Base-by-base conservation (phyloP, 352 stramenopile genomes). In the Phytopythium vexans region DNA sequence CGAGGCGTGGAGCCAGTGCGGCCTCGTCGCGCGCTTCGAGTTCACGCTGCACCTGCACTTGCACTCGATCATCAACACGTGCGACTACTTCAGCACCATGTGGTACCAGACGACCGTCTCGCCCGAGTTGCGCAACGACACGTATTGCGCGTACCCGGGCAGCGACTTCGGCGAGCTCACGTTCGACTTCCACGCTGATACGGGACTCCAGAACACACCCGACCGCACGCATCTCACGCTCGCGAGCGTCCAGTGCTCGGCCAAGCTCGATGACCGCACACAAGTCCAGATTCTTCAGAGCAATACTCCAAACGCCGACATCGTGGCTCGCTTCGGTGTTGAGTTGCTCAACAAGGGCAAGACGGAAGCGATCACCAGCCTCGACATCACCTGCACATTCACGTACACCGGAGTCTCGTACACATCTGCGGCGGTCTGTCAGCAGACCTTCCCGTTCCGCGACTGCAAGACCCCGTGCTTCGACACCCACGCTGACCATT, bases 101-200 rank as follows among this genome's bases (percentile, higher is more conserved):
- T 88, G 74, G 74, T 88, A 88, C 56, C 73, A 88, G 58, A 70
- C 56, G 14, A 63, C 56, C 0, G 56, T 68, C 9, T 68, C 66
- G 36, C 62, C 60, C 37, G 52, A 71, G 3, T 61, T 68, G 21
- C 64, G 71, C 37, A 35, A 41, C 1, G 46, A 38, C 16, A 44
- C 49, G 5, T 67, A 85, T 38, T 88, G 77, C 52, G 68, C 72
- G 40, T 82, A 83, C 53, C 60, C 62, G 16, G 54, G 73, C 33
- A 88, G 74, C 21, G 74, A 88, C 55, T 88, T 88, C 56, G 74
- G 70, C 5, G 71, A 85, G 57, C 49, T 88, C 31, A 86, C 74
- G 42, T 88, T 88, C 37, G 64, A 85, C 43, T 88, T 77, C 55
- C 62, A 81, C 47, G 67, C 71, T 5, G 73, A 74, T 36, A 58